Conservation (phyloP, 805 yeast genomes). For the Ogataea wickerhamii region DNA sequence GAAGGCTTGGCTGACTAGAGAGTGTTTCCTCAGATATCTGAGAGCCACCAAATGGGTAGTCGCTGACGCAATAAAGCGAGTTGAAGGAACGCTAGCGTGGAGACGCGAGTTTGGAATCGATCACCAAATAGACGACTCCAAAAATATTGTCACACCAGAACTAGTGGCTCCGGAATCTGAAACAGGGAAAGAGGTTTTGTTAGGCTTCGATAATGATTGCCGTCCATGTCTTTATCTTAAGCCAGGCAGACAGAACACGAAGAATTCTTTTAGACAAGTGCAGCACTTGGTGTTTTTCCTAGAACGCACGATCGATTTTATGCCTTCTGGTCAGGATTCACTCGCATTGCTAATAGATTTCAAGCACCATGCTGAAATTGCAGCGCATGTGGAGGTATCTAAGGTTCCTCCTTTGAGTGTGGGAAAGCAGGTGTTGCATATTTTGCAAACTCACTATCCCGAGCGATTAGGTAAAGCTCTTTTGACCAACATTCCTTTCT, state of each 20-base stretch:
- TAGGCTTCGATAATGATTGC: conserved; percentile 86
- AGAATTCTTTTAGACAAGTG: conserved; percentile 86
- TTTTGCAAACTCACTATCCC: conserved; percentile 95
- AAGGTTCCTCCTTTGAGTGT: conserved; percentile 85
- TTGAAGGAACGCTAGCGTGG: conserved; percentile 82
- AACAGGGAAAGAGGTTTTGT: conserved; percentile 87
- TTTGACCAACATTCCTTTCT: conserved; percentile 87
- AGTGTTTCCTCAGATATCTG: conserved; percentile 83
- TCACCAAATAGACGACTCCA: conserved; percentile 40
- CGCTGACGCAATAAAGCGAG: conserved; percentile 65
- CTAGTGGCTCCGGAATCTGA: conserved; percentile 66
- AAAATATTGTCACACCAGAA: conserved; percentile 50
- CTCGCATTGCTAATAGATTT: conserved; percentile 89
- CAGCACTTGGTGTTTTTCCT: conserved; percentile 91
- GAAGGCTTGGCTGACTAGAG: conserved; percentile 89
- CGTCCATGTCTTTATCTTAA: conserved; percentile 91
- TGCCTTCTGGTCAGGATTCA: conserved; percentile 97
- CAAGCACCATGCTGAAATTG: conserved; percentile 64
- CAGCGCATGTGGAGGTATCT: conserved; percentile 49
- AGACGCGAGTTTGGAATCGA: conserved; percentile 86
- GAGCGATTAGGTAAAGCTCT: conserved; percentile 93
- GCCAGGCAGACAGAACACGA: conserved; percentile 95
- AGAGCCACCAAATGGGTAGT: conserved; percentile 92
- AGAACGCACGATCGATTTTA: conserved; percentile 87
- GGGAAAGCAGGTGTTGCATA: conserved; percentile 89